A percentile compares a stretch with the other conserved stretches of the same genome.
These are phyloP conservation scores for Colletotrichum eremochloae DNA, from an alignment of 2,329 filamentous ascomycete species.

Conservation along the genomic window DNA sequence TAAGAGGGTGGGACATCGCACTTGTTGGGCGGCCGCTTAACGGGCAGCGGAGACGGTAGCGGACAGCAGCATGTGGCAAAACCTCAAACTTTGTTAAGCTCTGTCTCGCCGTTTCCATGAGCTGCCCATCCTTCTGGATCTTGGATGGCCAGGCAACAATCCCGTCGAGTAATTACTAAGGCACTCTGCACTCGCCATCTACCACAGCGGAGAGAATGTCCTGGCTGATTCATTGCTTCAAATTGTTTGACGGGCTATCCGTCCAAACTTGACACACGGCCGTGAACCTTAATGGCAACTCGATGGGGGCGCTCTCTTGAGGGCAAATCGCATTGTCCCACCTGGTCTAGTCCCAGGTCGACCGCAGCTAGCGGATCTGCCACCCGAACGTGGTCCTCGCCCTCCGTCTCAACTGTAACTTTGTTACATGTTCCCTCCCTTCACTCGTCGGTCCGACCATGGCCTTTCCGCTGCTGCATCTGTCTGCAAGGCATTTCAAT, in stretches of 20 bases:
- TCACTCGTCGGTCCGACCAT: constrained; percentile 23
- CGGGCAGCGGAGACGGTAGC: constrained; percentile 30
- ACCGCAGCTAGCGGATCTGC: constrained; percentile 40
- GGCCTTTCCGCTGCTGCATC: constrained; percentile 21
- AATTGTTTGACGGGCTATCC: constrained; percentile 37
- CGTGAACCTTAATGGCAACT: constrained; percentile 34
- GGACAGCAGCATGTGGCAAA: constrained; percentile 34
- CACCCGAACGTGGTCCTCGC: constrained; percentile 42
- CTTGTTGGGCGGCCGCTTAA: constrained; percentile 3
- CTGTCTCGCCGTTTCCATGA: constrained; percentile 39
- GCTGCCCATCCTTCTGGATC: constrained; percentile 6
- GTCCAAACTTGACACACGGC: constrained; percentile 42
- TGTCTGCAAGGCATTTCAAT: constrained; percentile 19
- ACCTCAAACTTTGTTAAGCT: constrained; percentile 18
- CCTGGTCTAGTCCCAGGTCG: constrained; percentile 35
- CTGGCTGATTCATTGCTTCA: constrained; percentile 30
- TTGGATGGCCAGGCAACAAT: constrained; percentile 1
- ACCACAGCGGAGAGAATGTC: not conserved
- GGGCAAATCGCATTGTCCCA: constrained; percentile 35
- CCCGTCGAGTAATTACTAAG: not conserved
- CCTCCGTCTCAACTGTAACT: constrained; percentile 40
- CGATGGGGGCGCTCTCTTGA: constrained; percentile 12
- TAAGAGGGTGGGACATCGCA: constrained; percentile 6
- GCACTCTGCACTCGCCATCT: not conserved
- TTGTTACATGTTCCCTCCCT: constrained; percentile 33